Percentiles rank a stretch among this genome's conserved stretches.
Conservation (phyloP, 345 rosid genomes). For the Salix dunnii region DNA sequence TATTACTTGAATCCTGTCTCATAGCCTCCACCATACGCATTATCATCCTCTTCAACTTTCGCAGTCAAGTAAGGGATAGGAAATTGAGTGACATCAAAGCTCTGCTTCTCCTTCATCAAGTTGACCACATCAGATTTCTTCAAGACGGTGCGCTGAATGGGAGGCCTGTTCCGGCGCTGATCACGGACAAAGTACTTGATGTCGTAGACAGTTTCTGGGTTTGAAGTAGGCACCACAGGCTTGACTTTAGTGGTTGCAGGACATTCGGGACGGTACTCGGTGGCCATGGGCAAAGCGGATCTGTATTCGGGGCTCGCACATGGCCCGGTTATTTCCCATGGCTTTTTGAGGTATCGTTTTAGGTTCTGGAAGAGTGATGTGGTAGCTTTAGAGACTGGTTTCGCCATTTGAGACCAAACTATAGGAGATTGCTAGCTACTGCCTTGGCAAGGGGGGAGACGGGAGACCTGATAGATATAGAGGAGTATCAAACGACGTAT, state of each 20-base stretch:
- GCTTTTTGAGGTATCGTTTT: constrained; percentile 70
- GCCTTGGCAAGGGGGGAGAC: neutral
- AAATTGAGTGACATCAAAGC: constrained; percentile 60
- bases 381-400: constrained; percentile 41
- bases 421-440: neutral
- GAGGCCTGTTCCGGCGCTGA: constrained; percentile 88
- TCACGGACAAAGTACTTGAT: constrained; percentile 75
- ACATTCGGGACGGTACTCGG: constrained; percentile 68
- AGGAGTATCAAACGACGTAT: neutral
- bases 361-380: constrained; percentile 59
- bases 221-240: constrained; percentile 65
- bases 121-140: constrained; percentile 69
- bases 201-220: constrained; percentile 84
- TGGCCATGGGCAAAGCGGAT: constrained; percentile 49
- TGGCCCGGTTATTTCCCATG: constrained; percentile 95
- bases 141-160: constrained; percentile 59
- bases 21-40: constrained; percentile 65
- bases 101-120: constrained; percentile 64
- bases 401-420: constrained; percentile 47
- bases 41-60: constrained; percentile 60
- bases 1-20: constrained; percentile 20
- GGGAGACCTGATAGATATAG: neutral
- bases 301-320: constrained; percentile 83
- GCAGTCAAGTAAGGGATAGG: constrained; percentile 75
- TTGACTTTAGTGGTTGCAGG: constrained; percentile 59